Base-by-base conservation (phyloP, 352 stramenopile genomes). In the Pythium diclinum region DNA sequence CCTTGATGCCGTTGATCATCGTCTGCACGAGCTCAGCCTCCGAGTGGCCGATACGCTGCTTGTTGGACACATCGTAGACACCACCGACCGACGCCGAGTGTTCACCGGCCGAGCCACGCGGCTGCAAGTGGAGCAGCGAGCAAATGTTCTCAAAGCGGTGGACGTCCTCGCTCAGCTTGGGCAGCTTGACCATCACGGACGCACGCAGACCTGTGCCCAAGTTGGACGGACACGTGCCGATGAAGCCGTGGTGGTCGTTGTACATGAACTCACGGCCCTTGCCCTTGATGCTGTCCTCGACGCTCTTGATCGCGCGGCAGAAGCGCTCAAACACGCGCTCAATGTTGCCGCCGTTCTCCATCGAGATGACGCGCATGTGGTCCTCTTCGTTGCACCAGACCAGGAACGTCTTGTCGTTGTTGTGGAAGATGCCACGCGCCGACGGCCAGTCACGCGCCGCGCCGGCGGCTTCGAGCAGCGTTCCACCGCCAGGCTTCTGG, bases 141-240 rank as follows among this genome's bases (percentile, higher is more conserved):
- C 78, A 91, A 51, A 96, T 85, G 47, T 85, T 76, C 72, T 95
- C 89, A 28, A 85, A 82, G 51, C 90, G 85, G 30, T 87, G 79
- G 30, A 89, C 78, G 73, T 95, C 84, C 34, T 82, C 71, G 48
- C 78, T 92, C 53, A 98, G 76, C 54, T 95, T 95, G 44, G 85
- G 81, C 40, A 97, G 69, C 62, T 94, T 92, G 55, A 97, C 89
- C 76, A 95, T 94, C 36, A 97, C 87, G 17, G 76, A 92, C 3
- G 91, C 89, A 51, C 90, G 77, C 61, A 97, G 76, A 0, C 88
- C 89, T 25, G 91, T 97, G 60, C 91, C 91, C 32, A 97, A 69
- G 68, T 97, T 97, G 36, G 85, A 91, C 7, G 91, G 91, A 61
- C 89, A 97, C 21, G 80, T 83, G 52, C 88, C 94, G 32, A 97